These are phyloP conservation scores for Pyricularia sp. DNA, from an alignment of 2,329 filamentous ascomycete species.

Conservation along the genomic window DNA sequence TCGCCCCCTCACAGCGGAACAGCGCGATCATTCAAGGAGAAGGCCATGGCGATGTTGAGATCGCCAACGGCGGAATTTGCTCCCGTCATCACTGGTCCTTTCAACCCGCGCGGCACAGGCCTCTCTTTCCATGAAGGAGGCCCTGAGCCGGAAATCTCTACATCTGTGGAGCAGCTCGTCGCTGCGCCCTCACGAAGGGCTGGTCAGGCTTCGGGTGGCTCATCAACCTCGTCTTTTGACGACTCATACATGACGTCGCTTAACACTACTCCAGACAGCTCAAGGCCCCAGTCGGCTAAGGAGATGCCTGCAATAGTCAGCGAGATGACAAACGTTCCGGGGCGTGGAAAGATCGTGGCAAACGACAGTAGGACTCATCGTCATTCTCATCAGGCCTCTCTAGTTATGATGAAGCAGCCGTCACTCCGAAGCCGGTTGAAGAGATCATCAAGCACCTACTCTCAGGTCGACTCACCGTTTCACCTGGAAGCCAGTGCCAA, in stretches of 20 bases:
- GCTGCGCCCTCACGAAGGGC: background rate
- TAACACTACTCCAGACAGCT: slow-evolving; percentile 27
- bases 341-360: background rate
- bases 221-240: slow-evolving; percentile 28
- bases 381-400: background rate
- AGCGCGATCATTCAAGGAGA: slow-evolving; percentile 6
- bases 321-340: slow-evolving; percentile 4
- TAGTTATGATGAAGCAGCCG: slow-evolving; percentile 2
- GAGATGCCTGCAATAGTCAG: slow-evolving; percentile 15
- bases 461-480: background rate
- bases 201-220: slow-evolving; percentile 13
- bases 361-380: slow-evolving; percentile 1
- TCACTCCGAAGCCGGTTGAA: background rate
- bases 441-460: slow-evolving; percentile 2
- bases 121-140: slow-evolving; percentile 4
- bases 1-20: background rate
- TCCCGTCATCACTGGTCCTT: slow-evolving; percentile 1
- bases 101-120: background rate
- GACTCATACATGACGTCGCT: slow-evolving; percentile 23
- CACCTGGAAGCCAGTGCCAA: background rate
- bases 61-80: background rate
- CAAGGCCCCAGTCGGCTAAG: slow-evolving; percentile 27
- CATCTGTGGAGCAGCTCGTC: background rate
- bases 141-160: background rate
- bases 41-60: slow-evolving; percentile 8